Evolutionary conservation across 805 yeast genomes (phyloP), one percentile per base, ranked within the genome.

Genomic region (Pichia phayaonensis): DNA sequence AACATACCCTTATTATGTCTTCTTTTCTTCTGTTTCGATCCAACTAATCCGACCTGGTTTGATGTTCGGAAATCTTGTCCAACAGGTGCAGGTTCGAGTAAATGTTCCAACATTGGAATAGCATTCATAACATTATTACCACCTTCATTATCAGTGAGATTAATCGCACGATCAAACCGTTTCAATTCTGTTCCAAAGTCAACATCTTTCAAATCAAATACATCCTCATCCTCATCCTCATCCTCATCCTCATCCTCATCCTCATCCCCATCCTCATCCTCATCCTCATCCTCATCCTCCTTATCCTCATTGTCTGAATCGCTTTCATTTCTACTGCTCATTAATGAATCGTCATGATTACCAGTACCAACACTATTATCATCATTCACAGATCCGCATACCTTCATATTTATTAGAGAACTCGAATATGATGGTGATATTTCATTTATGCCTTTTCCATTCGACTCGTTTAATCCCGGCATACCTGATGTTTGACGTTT

Each of bases 1-100:
- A 74, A 77, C 53, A 75, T 52, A 4, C 69, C 62, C 13, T 56
- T 61, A 21, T 55, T 57, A 5, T 54, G 59, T 26, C 56, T 57
- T 23, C 31, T 26, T 13, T 26, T 36, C 18, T 18, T 26, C 15
- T 20, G 34, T 13, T 22, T 22, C 7, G 16, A 18, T 36, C 6
- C 12, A 29, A 29, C 12, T 3, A n/a, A 29, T 13, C n/a, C 13
- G 13, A 13, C 13, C 6, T 4, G 16, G n/a, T 27, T 15, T 22
- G 31, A 40, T 24, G 44, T 44, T 20, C 51, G 43, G 22, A 26
- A 26, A 22, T n/a, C 23, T 22, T 12, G 10, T 36, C 36, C 39
- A 18, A 29, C 52, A 20, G 52, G 52, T 21, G 44, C 52, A 7
- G 52, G 52, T 31, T 49, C 52, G 4, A 49, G 21, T 29, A 24